Base-by-base conservation (phyloP, 345 rosid genomes). In the Diplotaxis tenuifolia region DNA sequence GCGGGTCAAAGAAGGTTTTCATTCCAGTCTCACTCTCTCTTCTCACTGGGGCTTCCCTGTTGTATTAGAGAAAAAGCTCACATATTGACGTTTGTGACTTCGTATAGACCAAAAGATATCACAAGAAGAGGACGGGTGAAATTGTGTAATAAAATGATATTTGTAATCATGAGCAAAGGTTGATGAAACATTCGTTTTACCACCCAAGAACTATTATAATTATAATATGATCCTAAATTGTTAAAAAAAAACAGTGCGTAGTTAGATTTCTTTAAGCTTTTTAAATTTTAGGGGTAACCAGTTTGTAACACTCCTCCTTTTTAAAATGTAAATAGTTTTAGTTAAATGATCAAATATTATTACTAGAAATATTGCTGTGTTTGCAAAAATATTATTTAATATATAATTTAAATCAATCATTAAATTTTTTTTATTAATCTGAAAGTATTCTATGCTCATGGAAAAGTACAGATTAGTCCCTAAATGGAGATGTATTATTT, bases 1-100 rank as follows among this genome's bases (percentile, higher is more conserved):
- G 1, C 69, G 82, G 28, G 71, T 84, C 20, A 65, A 28, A 72
- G 87, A 86, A 62, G 85, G 72, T 73, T 58, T 76, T 20, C 79
- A 71, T 72, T 85, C 91, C 14, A 84, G 69, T 72, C 63, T 84
- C 67, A 66, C 79, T 67, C 75, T 91, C 63, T 83, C 86, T 47
- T 77, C 88, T 71, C 86, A 83, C 8, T 83, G 85, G 91, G 96
- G 93, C 12, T 62, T 91, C 86, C 4, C 85, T 82, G 59, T 62
- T 85, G 34, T 81, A 6, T 31, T 34, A 64, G 66, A 70, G 21
- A 52, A 56, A 7, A 70, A n/a, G 11, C 75, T 70, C 16, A 11
- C 7, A 16, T 53, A 68, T 20, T 75, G 79, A 73, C 16, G 50
- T 42, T 40, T 58, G 29, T 62, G 61, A 72, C 67, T 71, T 71